These are phyloP conservation scores for Paramecium pentaurelia DNA, from an alignment of 73 alveolate genomes.

Conservation along the genomic window DNA sequence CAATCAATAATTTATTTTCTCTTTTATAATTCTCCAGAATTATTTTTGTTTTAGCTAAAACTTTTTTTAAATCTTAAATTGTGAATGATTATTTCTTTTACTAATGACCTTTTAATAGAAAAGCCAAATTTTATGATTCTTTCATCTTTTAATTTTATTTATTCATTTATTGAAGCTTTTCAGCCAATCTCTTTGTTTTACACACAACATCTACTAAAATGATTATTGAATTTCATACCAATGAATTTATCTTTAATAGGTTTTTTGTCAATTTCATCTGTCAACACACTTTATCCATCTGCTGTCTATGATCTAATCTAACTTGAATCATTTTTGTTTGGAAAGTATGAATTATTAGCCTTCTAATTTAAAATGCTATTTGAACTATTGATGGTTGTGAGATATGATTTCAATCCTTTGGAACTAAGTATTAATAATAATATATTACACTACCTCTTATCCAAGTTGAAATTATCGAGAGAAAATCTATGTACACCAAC, in stretches of 20 bases:
- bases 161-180: slow-evolving; percentile 1
- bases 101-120: neutral
- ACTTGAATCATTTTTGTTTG: slow-evolving; percentile 46
- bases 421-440: neutral
- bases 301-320: slow-evolving; percentile 22
- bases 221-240: neutral
- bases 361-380: neutral
- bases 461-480: slow-evolving; percentile 26
- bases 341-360: slow-evolving; percentile 40
- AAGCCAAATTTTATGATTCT: neutral
- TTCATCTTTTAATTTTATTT: neutral
- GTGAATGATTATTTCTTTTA: neutral
- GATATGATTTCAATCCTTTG: slow-evolving; percentile 35
- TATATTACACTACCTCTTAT: slow-evolving; percentile 29
- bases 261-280: neutral
- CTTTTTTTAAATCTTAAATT: neutral
- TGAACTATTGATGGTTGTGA: slow-evolving; percentile 45
- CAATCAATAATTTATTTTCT: neutral
- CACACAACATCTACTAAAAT: neutral
- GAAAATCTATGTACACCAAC: slow-evolving; percentile 53
- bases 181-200: slow-evolving; percentile 27
- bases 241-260: neutral
- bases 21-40: neutral
- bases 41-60: neutral
- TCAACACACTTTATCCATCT: slow-evolving; percentile 28